A percentile compares a stretch with the other conserved stretches of the same genome.
Evolutionary conservation across 768 basidiomycete genomes (phyloP).

Genomic region (Coprinopsis strossmayeri): DNA sequence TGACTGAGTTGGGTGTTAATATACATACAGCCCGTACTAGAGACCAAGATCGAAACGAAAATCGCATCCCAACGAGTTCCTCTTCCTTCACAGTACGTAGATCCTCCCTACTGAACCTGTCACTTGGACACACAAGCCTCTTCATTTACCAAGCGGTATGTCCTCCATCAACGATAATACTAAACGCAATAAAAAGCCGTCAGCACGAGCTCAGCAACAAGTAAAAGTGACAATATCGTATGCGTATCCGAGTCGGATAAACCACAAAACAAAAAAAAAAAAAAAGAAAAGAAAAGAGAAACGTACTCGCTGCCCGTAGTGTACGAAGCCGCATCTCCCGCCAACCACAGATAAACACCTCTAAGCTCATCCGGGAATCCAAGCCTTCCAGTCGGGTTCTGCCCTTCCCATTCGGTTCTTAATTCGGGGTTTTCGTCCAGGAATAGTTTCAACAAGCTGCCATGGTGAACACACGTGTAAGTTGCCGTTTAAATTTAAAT

Average conservation of each 20-base stretch:
- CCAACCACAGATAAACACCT: conserved; percentile 60
- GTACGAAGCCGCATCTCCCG: conserved; percentile 63
- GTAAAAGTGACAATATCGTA: background rate
- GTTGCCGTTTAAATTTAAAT: background rate
- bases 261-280: background rate
- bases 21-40: too few relatives aligned
- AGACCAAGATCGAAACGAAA: too few relatives aligned
- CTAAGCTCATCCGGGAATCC: conserved; percentile 65
- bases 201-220: background rate
- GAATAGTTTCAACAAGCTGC: conserved; percentile 24
- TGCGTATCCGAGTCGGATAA: too few relatives aligned
- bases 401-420: conserved; percentile 44
- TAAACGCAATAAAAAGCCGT: too few relatives aligned
- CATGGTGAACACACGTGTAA: too few relatives aligned
- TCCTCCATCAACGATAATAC: conserved; percentile 21
- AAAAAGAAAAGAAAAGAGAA: background rate
- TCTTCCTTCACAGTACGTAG: too few relatives aligned
- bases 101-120: too few relatives aligned
- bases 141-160: conserved; percentile 23
- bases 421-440: conserved; percentile 47
- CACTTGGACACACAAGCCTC: too few relatives aligned
- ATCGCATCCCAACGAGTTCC: too few relatives aligned
- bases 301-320: conserved; percentile 66
- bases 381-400: conserved; percentile 61
- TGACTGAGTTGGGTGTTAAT: too few relatives aligned